A percentile compares a stretch with the other conserved stretches of the same genome.
Conservation (phyloP, 768 basidiomycete genomes). For the Psilocybe cubensis region DNA sequence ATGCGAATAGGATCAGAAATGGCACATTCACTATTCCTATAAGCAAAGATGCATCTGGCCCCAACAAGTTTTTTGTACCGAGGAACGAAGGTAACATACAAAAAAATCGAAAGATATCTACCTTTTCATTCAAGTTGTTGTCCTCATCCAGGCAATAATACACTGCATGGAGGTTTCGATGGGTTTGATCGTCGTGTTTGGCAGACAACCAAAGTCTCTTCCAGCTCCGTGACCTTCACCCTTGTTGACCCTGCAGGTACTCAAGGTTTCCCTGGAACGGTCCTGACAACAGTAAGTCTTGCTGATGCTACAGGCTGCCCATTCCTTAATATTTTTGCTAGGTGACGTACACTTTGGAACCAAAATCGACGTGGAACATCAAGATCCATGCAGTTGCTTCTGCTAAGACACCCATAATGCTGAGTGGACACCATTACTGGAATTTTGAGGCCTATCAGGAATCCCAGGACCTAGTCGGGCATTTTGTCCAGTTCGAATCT, state of each 20-base stretch:
- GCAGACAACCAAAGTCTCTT: conserved; percentile 34
- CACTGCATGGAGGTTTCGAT: conserved; percentile 48
- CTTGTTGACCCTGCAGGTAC: conserved; percentile 44
- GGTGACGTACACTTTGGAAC: conserved; percentile 39
- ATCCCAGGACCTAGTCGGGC: conserved; percentile 39
- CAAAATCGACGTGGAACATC: conserved; percentile 40
- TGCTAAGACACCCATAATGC: conserved; percentile 46
- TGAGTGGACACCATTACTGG: conserved; percentile 47
- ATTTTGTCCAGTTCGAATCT: conserved; percentile 38
- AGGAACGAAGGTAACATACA: conserved; percentile 40
- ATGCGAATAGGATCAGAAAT: conserved; percentile 46
- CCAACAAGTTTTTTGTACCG: conserved; percentile 39
- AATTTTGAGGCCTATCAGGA: conserved; percentile 49
- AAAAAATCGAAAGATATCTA: background rate
- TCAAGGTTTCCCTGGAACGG: conserved; percentile 53
- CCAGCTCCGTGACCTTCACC: conserved; percentile 43
- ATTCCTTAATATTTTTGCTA: conserved; percentile 5
- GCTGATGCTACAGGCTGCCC: background rate
- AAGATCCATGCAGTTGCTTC: conserved; percentile 39
- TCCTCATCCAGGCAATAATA: conserved; percentile 36
- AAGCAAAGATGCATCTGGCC: conserved; percentile 40
- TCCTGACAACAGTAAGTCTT: conserved; percentile 30
- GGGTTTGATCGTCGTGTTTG: conserved; percentile 51
- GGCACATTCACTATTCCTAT: conserved; percentile 49
- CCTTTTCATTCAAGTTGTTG: background rate